Evolutionary conservation across 805 yeast genomes (phyloP).

Genomic region (Clavispora carvajalis): DNA sequence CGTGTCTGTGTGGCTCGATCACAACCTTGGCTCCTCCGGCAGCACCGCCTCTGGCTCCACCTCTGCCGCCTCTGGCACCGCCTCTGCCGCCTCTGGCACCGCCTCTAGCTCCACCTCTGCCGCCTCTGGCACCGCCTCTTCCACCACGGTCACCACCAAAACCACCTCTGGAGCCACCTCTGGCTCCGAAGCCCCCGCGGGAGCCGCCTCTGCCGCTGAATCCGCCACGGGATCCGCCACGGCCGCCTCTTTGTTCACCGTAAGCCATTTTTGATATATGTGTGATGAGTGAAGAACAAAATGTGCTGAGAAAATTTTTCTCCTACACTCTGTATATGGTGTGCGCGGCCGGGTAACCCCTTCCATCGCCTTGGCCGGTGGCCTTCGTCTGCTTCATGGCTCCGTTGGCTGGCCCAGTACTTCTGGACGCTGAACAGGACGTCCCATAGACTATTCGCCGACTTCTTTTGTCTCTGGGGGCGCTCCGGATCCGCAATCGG

Average conservation of each 20-base stretch:
- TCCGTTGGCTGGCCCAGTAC: too few species aligned
- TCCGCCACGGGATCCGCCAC: slow-evolving; percentile 16
- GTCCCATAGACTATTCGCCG: too few species aligned
- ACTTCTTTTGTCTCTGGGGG: too few species aligned
- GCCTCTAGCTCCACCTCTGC: slow-evolving; percentile 25
- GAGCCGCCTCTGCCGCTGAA: slow-evolving; percentile 12
- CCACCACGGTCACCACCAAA: slow-evolving; percentile 50
- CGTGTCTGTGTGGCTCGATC: slow-evolving; percentile 98
- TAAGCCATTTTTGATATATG: slow-evolving; percentile 15
- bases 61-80: slow-evolving; percentile 39
- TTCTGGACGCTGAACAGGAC: too few species aligned
- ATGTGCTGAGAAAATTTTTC: slow-evolving; percentile 10
- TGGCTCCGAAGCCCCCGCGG: slow-evolving; percentile 10
- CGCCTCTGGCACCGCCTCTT: slow-evolving; percentile 51
- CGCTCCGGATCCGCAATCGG: too few species aligned
- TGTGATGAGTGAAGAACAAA: slow-evolving; percentile 3
- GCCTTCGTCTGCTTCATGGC: too few species aligned
- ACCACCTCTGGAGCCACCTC: slow-evolving; percentile 40
- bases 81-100: slow-evolving; percentile 32
- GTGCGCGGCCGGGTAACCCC: slow-evolving; percentile 17
- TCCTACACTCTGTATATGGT: slow-evolving; percentile 7
- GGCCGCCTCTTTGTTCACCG: slow-evolving; percentile 18
- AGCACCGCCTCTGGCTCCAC: slow-evolving; percentile 79
- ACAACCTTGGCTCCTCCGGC: slow-evolving; percentile 92
- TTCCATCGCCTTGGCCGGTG: too few species aligned